Percentiles rank a stretch among this genome's conserved stretches.
Evolutionary conservation across 306 rosid genomes (phyloP).

Genomic region (Albizia julibrissin): DNA sequence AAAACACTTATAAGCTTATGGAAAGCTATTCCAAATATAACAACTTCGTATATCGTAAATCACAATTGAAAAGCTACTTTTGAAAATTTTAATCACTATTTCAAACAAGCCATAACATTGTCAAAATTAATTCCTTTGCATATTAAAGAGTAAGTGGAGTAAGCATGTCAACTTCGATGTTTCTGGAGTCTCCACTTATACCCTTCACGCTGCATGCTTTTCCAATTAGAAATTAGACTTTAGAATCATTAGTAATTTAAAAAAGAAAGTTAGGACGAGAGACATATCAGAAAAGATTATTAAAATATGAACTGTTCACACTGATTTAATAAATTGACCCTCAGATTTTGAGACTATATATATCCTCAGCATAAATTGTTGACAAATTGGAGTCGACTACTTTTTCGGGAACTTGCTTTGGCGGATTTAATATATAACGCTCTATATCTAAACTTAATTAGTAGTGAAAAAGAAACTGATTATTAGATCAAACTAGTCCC

Average conservation of each 20-base stretch:
- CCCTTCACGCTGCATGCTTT: constrained; percentile 14
- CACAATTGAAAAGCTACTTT: too few relatives aligned
- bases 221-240: constrained; percentile 1
- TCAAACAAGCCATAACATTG: too few relatives aligned
- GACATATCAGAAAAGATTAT: background rate
- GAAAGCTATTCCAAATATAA: too few relatives aligned
- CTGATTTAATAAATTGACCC: background rate
- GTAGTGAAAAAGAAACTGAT: too few relatives aligned
- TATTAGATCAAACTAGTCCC: background rate
- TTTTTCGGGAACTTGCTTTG: background rate
- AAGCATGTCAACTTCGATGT: constrained; percentile 47
- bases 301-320: background rate
- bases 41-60: too few relatives aligned
- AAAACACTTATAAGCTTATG: too few relatives aligned
- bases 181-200: constrained; percentile 39
- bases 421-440: too few relatives aligned
- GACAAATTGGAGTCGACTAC: background rate
- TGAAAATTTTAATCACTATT: too few relatives aligned
- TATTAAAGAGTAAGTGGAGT: constrained; percentile 42
- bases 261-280: background rate
- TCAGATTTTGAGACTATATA: background rate
- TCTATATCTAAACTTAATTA: too few relatives aligned
- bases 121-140: constrained; percentile 46
- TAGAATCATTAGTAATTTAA: background rate
- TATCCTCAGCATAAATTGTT: background rate